phyloP scores from a whole-genome alignment of 148 eudicot genomes.

The Persicaria tinctoria region DNA sequence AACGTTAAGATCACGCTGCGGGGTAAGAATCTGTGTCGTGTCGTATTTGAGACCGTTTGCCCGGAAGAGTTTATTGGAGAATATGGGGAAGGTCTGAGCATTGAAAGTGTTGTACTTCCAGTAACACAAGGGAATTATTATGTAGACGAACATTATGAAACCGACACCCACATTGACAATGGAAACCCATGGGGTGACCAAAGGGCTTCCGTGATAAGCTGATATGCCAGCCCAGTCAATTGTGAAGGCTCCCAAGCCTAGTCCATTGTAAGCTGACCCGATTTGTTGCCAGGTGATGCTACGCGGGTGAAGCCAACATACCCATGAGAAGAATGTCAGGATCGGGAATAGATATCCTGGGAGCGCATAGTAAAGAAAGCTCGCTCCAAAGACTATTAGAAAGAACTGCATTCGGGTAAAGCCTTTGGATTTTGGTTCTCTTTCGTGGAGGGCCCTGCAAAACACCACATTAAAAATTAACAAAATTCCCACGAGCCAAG shows the following conservation, averaged over 20 bases:
- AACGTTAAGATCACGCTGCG: constrained; percentile 69
- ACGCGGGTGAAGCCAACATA: constrained; percentile 90
- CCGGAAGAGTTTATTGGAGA: constrained; percentile 80
- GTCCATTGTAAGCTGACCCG: constrained; percentile 89
- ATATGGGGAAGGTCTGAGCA: constrained; percentile 79
- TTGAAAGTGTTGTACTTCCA: constrained; percentile 90
- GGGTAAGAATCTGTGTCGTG: constrained; percentile 78
- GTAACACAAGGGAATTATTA: constrained; percentile 83
- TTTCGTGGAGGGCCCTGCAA: constrained; percentile 95
- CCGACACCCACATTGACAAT: constrained; percentile 83
- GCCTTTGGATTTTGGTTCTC: constrained; percentile 62
- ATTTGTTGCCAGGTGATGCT: constrained; percentile 95
- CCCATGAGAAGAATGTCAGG: constrained; percentile 96
- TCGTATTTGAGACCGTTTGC: constrained; percentile 70
- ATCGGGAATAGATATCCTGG: constrained; percentile 91
- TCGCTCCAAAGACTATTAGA: constrained; percentile 59
- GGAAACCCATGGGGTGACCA: constrained; percentile 88
- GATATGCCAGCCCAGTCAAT: constrained; percentile 99
- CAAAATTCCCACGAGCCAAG: not conserved
- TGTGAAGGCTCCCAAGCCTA: constrained; percentile 98
- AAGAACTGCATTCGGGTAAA: constrained; percentile 85
- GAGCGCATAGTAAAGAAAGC: constrained; percentile 80
- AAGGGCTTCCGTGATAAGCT: constrained; percentile 95
- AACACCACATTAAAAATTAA: not conserved
- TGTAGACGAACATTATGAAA: constrained; percentile 85